A percentile compares a stretch with the other conserved stretches of the same genome.
Evolutionary conservation across 331 rosid species (phyloP).

Genomic region (Stylosanthes scabra): DNA sequence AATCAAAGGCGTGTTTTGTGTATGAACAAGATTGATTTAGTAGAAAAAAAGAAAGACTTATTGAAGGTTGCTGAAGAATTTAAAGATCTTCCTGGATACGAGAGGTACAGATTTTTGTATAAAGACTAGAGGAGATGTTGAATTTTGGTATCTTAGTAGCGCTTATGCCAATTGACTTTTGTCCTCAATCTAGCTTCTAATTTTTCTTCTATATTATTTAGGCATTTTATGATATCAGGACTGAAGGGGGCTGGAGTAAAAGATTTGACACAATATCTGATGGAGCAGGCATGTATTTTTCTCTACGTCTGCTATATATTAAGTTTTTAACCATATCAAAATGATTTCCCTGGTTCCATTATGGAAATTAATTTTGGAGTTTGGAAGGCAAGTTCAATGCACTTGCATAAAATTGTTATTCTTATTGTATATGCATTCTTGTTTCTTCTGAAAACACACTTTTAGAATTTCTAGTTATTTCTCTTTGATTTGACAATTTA

Average conservation of each 20-base stretch:
- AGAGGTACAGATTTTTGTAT: conserved; percentile 58
- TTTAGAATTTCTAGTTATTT: conserved; percentile 10
- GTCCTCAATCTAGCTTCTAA: conserved; percentile 39
- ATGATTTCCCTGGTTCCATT: conserved; percentile 12
- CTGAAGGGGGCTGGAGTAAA: conserved; percentile 89
- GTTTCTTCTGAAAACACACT: not conserved
- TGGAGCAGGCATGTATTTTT: conserved; percentile 84
- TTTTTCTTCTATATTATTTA: conserved; percentile 43
- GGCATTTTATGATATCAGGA: conserved; percentile 96
- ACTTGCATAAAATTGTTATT: conserved; percentile 12
- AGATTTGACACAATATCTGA: conserved; percentile 73
- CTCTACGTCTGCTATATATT: conserved; percentile 33
- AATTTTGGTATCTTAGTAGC: conserved; percentile 19
- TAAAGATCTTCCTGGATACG: conserved; percentile 90
- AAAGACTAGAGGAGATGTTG: conserved; percentile 3
- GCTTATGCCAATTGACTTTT: conserved; percentile 29
- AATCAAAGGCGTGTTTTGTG: conserved; percentile 86
- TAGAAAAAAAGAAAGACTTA: conserved; percentile 91
- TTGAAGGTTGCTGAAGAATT: conserved; percentile 80
- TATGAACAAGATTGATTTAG: conserved; percentile 94
- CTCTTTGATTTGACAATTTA: conserved; percentile 10
- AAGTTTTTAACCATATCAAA: not conserved
- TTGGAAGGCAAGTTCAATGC: conserved; percentile 4
- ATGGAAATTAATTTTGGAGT: conserved; percentile 15
- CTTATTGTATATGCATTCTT: conserved; percentile 17